These are phyloP conservation scores for Heliamphora pulchella DNA, from an alignment of 179 eudicot genomes.

Conservation along the genomic window DNA sequence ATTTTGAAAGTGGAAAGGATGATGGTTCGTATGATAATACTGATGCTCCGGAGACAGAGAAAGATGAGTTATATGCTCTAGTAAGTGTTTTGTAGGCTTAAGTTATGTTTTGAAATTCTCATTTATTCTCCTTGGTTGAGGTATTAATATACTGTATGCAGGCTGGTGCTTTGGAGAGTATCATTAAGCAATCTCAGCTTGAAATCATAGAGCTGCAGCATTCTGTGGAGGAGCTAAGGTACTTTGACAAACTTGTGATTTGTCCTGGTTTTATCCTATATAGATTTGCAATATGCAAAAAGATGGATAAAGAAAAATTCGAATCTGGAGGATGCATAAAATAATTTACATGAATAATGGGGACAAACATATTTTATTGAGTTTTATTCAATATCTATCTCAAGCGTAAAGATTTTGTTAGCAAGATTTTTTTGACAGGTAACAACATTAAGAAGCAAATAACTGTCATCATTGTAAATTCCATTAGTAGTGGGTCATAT, in stretches of 20 bases:
- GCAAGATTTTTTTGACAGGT: not conserved
- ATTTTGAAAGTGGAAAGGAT: conserved; percentile 33
- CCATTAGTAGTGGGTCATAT: not conserved
- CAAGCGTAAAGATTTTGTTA: not conserved
- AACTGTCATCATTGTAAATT: not conserved
- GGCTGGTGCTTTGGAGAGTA: conserved; percentile 98
- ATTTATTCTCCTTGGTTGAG: conserved; percentile 12
- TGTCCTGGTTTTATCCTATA: not conserved
- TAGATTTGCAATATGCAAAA: not conserved
- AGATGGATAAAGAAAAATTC: not conserved
- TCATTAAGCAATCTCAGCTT: conserved; percentile 83
- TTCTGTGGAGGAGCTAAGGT: conserved; percentile 82
- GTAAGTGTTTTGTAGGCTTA: conserved; percentile 33
- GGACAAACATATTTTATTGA: not conserved
- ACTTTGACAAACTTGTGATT: conserved; percentile 13
- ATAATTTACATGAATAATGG: not conserved
- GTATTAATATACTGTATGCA: conserved; percentile 24
- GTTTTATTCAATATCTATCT: not conserved
- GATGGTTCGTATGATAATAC: conserved; percentile 26
- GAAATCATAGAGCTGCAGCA: conserved; percentile 93
- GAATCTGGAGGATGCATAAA: not conserved
- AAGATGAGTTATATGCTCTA: conserved; percentile 85
- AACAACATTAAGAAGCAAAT: too few species aligned
- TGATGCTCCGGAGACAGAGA: conserved; percentile 45
- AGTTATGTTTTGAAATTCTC: not conserved